A percentile compares a stretch with the other conserved stretches of the same genome.
phyloP scores from a whole-genome alignment of 805 yeast species.

The Teunomyces panamensis region DNA sequence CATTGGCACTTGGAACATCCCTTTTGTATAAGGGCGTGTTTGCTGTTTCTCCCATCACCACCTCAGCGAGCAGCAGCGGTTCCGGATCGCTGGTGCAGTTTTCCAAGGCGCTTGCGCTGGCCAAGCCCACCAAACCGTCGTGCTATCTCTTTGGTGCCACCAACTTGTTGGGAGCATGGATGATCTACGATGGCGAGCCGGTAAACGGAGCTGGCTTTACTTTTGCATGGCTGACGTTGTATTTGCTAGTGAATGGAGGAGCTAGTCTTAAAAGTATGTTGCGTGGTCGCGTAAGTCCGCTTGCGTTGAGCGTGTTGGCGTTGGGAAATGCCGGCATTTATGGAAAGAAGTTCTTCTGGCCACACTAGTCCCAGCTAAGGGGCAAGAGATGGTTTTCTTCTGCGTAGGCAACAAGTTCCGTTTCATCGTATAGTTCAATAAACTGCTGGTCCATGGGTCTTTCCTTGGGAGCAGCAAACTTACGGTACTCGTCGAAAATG shows the following conservation, averaged over 20 bases:
- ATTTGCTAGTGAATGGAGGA: constrained; percentile 67
- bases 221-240: constrained; percentile 78
- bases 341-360: constrained; percentile 65
- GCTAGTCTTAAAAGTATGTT: constrained; percentile 51
- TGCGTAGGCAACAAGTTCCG: constrained; percentile 57
- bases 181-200: constrained; percentile 73
- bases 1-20: constrained; percentile 10
- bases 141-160: constrained; percentile 61
- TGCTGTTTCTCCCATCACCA: constrained; percentile 3
- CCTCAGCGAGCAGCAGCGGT: neutral
- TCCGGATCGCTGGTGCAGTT: constrained; percentile 19
- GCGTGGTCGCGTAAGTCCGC: constrained; percentile 60
- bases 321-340: constrained; percentile 60
- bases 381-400: constrained; percentile 58
- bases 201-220: constrained; percentile 78
- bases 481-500: constrained; percentile 92
- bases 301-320: constrained; percentile 57
- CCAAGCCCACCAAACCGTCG: constrained; percentile 36
- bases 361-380: constrained; percentile 51
- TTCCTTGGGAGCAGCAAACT: constrained; percentile 93
- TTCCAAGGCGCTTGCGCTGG: constrained; percentile 14
- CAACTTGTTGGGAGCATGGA: constrained; percentile 65
- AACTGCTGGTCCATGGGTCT: constrained; percentile 95
- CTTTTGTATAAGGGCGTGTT: constrained; percentile 10
- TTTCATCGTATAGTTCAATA: constrained; percentile 81